Evolutionary conservation across 2,329 filamentous ascomycete genomes (phyloP).

Genomic region (Trichophyton simii): DNA sequence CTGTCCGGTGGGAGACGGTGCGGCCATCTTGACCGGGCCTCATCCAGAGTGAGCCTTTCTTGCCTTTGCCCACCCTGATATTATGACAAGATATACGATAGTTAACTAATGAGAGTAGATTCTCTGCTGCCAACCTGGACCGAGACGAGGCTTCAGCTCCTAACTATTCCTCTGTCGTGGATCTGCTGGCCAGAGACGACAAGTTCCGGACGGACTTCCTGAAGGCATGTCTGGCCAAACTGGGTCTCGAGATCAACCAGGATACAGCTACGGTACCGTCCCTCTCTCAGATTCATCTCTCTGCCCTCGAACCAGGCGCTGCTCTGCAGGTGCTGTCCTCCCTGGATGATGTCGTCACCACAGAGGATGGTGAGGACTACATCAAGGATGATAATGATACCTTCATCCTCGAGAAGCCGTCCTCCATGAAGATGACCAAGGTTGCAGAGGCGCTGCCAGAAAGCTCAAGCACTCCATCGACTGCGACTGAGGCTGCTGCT

Average conservation of each 20-base stretch:
- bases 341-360: slow-evolving; percentile 52
- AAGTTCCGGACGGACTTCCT: slow-evolving; percentile 59
- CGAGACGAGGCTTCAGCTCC: slow-evolving; percentile 46
- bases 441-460: slow-evolving; percentile 43
- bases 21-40: slow-evolving; percentile 67
- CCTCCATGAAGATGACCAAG: slow-evolving; percentile 46
- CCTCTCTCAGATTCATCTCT: slow-evolving; percentile 72
- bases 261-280: slow-evolving; percentile 59
- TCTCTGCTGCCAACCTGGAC: slow-evolving; percentile 65
- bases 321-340: slow-evolving; percentile 53
- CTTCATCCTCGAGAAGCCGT: slow-evolving; percentile 62
- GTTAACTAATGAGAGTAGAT: slow-evolving; percentile 41
- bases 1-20: slow-evolving; percentile 69
- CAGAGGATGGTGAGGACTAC: slow-evolving; percentile 53
- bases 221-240: slow-evolving; percentile 63
- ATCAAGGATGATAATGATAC: slow-evolving; percentile 72
- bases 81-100: no score
- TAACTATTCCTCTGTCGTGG: slow-evolving; percentile 58
- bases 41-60: slow-evolving; percentile 66
- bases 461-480: slow-evolving; percentile 17
- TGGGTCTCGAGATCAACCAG: slow-evolving; percentile 66
- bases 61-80: background rate
- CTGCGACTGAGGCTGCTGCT: slow-evolving; percentile 21
- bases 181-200: slow-evolving; percentile 56
- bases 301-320: slow-evolving; percentile 53